These are phyloP conservation scores for Omphalotus guepiniiformis DNA, from an alignment of 768 basidiomycete genomes.

Conservation along the genomic window DNA sequence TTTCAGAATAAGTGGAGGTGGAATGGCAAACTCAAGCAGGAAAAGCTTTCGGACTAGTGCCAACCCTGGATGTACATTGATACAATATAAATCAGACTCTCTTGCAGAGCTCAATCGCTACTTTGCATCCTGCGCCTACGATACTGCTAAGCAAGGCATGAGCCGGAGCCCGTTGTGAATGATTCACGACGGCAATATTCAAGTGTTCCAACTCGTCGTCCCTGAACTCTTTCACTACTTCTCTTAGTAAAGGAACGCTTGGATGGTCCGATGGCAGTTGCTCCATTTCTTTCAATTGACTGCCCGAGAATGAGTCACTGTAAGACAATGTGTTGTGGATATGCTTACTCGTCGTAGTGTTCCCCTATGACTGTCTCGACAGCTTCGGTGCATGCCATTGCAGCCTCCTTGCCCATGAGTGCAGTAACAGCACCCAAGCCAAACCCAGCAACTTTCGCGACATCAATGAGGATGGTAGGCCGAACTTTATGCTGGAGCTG, in stretches of 20 bases:
- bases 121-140: constrained; percentile 81
- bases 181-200: constrained; percentile 83
- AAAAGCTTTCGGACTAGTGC: constrained; percentile 15
- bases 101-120: constrained; percentile 89
- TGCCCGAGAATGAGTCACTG: constrained; percentile 27
- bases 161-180: constrained; percentile 86
- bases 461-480: constrained; percentile 78
- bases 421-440: constrained; percentile 84
- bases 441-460: constrained; percentile 86
- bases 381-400: constrained; percentile 98
- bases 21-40: constrained; percentile 24
- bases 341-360: constrained; percentile 94
- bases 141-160: constrained; percentile 87
- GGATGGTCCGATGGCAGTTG: constrained; percentile 63
- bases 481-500: constrained; percentile 80
- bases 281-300: constrained; percentile 78
- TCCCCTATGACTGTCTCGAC: constrained; percentile 98
- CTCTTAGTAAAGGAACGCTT: constrained; percentile 68
- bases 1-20: constrained; percentile 19
- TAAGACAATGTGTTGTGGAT: constrained; percentile 5
- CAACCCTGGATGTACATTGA: constrained; percentile 8
- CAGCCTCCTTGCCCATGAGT: constrained; percentile 85
- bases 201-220: constrained; percentile 96
- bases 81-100: constrained; percentile 45
- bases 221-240: constrained; percentile 77